These are phyloP conservation scores for Rhodomyrtus psidioides DNA, from an alignment of 441 rosid species.

Conservation along the genomic window DNA sequence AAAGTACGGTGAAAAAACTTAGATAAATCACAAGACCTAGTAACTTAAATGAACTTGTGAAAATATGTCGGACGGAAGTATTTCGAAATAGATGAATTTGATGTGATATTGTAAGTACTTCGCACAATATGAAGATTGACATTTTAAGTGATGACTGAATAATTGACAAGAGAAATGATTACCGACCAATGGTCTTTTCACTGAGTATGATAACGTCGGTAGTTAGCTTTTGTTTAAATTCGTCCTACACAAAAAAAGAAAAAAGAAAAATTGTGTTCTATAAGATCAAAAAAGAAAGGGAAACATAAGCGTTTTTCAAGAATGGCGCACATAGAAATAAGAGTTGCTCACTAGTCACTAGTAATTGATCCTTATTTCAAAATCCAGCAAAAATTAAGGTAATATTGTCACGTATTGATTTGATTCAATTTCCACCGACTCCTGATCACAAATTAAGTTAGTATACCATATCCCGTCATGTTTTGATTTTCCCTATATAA, in stretches of 20 bases:
- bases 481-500: accelerated
- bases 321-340: neutral
- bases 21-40: neutral
- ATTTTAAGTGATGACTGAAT: neutral
- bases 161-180: neutral
- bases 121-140: neutral
- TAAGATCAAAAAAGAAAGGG: neutral
- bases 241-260: neutral
- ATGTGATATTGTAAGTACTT: neutral
- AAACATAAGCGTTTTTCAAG: neutral
- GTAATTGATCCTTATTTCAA: neutral
- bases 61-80: neutral
- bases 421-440: too few species aligned
- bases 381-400: neutral
- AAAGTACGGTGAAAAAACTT: neutral
- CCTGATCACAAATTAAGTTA: neutral
- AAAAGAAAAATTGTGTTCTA: neutral
- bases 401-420: too few species aligned
- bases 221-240: neutral
- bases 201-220: neutral
- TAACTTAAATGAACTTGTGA: neutral
- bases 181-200: neutral
- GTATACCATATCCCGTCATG: neutral
- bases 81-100: neutral
- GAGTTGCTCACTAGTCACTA: neutral